Conservation (phyloP, 148 eudicot genomes). For the Vaccinium myrtillus region DNA sequence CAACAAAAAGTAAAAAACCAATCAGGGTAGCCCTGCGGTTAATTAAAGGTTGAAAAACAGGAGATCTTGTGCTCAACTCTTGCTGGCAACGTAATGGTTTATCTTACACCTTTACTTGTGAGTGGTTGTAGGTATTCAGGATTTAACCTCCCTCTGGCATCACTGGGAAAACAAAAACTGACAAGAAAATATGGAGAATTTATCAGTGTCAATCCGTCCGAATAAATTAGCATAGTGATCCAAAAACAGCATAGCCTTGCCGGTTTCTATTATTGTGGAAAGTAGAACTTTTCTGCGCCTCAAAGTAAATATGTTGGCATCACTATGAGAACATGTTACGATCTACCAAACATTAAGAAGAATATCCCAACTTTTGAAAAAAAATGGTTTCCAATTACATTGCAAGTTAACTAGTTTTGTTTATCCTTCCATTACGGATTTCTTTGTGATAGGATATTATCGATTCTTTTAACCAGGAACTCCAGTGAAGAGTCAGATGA, state of each 20-base stretch:
- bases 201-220: not conserved
- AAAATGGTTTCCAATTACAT: not conserved
- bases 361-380: not conserved
- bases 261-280: not conserved
- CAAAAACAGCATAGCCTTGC: not conserved
- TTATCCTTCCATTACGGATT: not conserved
- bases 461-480: slow-evolving; percentile 23
- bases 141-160: not conserved
- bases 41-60: not conserved
- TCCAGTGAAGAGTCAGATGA: slow-evolving; percentile 15
- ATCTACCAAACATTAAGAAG: not conserved
- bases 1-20: not conserved
- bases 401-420: not conserved
- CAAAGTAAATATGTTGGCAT: not conserved
- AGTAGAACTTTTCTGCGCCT: not conserved
- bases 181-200: not conserved
- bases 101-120: not conserved
- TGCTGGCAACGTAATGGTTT: no score
- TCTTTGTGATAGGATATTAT: not conserved
- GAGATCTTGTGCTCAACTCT: no score
- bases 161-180: not conserved
- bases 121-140: not conserved
- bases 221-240: not conserved
- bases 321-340: not conserved
- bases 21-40: not conserved